Base-by-base conservation (phyloP, 345 rosid species). In the Laguncularia racemosa region DNA sequence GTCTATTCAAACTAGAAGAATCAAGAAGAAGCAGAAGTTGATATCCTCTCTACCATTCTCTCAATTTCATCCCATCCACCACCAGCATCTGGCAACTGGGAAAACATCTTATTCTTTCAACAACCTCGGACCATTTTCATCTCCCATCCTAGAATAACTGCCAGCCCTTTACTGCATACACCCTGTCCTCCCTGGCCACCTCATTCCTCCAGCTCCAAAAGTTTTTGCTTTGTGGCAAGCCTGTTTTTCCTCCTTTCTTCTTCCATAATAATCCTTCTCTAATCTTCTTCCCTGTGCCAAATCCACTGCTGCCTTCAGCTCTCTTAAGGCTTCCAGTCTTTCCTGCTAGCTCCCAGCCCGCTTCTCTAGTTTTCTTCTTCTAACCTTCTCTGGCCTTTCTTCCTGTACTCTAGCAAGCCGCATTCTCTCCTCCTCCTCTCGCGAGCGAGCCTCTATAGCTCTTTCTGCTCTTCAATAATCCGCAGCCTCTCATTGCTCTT, bases 151-250 rank as follows among this genome's bases (percentile, higher is more conserved):
- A 54, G 86, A 61, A 65, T 56, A 73, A 62, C 64, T 73, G 61
- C 74, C 78, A 61, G 70, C 69, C 54, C 57, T 82, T 16, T 56
- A n/a, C 69, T 53, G 77, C 72, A 66, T 81, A 95, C 52, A 81
- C 78, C 62, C 76, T n/a, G n/a, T n/a, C 83, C 77, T 96, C 82
- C 79, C 76, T 87, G 20, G 99, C 96, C 50, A 93, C 90, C 66
- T n/a, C 64, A 84, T 74, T 93, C 91, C 71, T 93, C 97, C 79
- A 93, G 73, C 72, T 93, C 99, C 26, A 93, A 66, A 65, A 93
- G 96, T 75, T 90, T 93, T 58, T 85, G 92, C 71, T 85, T 90
- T 16, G 99, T 96, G n/a, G n/a, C n/a, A n/a, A 72, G 95, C 95
- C 60, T 85, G 95, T 66, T 85, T n/a, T n/a, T 87, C 71, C 99